These are phyloP conservation scores for Chaetomium globosum DNA, from an alignment of 2,329 filamentous ascomycete species.

Conservation along the genomic window DNA sequence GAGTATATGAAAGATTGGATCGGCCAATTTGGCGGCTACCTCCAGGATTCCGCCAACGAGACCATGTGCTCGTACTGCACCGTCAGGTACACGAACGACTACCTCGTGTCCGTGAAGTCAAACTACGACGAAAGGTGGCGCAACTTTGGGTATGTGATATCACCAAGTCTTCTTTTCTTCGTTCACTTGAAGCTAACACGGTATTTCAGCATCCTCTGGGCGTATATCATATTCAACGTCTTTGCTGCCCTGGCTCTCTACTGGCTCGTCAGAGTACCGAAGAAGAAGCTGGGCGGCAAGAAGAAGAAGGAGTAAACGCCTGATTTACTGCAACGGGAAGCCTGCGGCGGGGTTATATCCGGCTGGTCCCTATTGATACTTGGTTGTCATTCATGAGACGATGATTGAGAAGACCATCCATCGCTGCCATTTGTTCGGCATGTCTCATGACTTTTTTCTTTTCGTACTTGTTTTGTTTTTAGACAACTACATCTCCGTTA, in stretches of 20 bases:
- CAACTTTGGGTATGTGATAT: slow-evolving; percentile 56
- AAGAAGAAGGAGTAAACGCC: slow-evolving; percentile 33
- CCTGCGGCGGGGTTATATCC: slow-evolving; percentile 40
- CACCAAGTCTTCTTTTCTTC: not conserved
- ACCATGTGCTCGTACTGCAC: slow-evolving; percentile 59
- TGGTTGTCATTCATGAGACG: slow-evolving; percentile 14
- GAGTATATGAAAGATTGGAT: slow-evolving; percentile 61
- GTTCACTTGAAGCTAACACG: slow-evolving; percentile 1
- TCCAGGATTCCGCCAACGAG: slow-evolving; percentile 54
- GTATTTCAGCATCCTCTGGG: slow-evolving; percentile 12
- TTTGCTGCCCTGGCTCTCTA: slow-evolving; percentile 52
- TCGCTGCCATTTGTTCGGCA: slow-evolving; percentile 42
- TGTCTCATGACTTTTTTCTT: slow-evolving; percentile 5
- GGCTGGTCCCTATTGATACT: slow-evolving; percentile 46
- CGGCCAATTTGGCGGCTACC: slow-evolving; percentile 52
- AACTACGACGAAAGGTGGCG: slow-evolving; percentile 65
- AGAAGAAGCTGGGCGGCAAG: slow-evolving; percentile 38
- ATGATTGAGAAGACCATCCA: slow-evolving; percentile 38
- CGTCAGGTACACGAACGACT: slow-evolving; percentile 55
- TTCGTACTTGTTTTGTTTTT: not conserved
- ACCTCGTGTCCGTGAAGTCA: slow-evolving; percentile 52
- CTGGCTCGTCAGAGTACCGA: slow-evolving; percentile 48
- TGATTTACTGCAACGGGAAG: not conserved
- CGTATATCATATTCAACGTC: slow-evolving; percentile 58
- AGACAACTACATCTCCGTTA: not conserved